These are phyloP conservation scores for Solanum bulbocastanum DNA, from an alignment of 257 asterid species.

Conservation along the genomic window DNA sequence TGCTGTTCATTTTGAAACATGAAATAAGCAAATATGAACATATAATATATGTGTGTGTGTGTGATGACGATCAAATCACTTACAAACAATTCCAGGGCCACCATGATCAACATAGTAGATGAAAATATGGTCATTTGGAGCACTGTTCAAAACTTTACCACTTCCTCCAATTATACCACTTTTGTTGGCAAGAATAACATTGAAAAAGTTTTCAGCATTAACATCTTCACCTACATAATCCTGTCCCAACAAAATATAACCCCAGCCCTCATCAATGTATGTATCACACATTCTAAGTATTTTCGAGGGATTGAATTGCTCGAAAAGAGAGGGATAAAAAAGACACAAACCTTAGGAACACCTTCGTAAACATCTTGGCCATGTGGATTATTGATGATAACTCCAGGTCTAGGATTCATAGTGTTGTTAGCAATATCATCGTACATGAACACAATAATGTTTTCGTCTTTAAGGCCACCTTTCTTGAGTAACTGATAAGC, in stretches of 20 bases:
- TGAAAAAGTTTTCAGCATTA: slow-evolving; percentile 52
- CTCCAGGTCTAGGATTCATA: slow-evolving; percentile 86
- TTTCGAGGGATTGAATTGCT: neutral
- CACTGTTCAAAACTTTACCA: slow-evolving; percentile 86
- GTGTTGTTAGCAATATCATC: slow-evolving; percentile 74
- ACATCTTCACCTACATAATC: slow-evolving; percentile 79
- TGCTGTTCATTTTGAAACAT: slow-evolving; percentile 22
- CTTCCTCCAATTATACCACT: slow-evolving; percentile 81
- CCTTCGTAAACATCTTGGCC: slow-evolving; percentile 74
- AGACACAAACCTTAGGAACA: neutral
- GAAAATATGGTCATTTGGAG: slow-evolving; percentile 82
- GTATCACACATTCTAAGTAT: neutral
- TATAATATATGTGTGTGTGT: neutral
- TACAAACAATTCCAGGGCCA: slow-evolving; percentile 95
- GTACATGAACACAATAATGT: slow-evolving; percentile 74
- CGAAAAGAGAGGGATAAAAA: neutral
- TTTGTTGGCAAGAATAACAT: slow-evolving; percentile 76
- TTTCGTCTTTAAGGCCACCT: slow-evolving; percentile 91
- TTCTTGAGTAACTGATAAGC: slow-evolving; percentile 75
- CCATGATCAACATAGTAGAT: slow-evolving; percentile 89
- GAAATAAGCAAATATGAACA: neutral
- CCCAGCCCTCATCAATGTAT: neutral
- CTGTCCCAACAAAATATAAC: slow-evolving; percentile 21
- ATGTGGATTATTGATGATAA: slow-evolving; percentile 73
- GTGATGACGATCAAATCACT: neutral